Base-by-base conservation (phyloP, 768 basidiomycete species). In the Mycena galopus region DNA sequence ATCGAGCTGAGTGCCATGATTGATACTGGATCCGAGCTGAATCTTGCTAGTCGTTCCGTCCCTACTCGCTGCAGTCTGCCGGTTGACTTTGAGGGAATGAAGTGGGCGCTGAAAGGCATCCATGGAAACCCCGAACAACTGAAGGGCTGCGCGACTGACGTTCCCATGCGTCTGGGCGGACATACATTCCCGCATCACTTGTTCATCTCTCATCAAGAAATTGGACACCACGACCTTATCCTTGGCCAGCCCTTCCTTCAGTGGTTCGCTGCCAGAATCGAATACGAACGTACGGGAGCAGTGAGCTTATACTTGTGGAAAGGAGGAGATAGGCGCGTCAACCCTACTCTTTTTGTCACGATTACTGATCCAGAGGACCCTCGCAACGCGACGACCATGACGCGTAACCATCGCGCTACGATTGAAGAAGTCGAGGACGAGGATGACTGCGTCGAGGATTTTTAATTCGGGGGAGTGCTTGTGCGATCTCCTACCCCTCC, bases 21-120 rank as follows among this genome's bases (percentile, higher is more conserved):
- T 19, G 67, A 68, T 21, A 25, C 30, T 3, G 67, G 67, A 0
- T 69, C 67, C 14, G 67, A 69, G 37, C 21, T 69, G 37, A 69
- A 69, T 21, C 25, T 69, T 1, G 60, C 60, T 0, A n/a, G 60
- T 10, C 3, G 3, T 1, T 69, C 67, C 3, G 30, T 69, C 12
- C 67, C 67, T 0, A 1, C 50, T 7, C 23, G 67, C 0, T 62
- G 60, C 51, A 25, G 19, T 17, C 23, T 72, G 0, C 10, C 71
- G 0, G 65, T 72, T 16, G 71, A 72, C 16, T 72, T 72, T 19
- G 71, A 72, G 23, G 71, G 71, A 0, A 67, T 63, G 65, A 66
- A 67, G 19, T 72, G 71, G 71, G 51, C 65, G 9, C 33, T 67
- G 16, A 67, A 63, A 27, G 71, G 71, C 8, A 67, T 72, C 37